Evolutionary conservation across 257 asterid genomes (phyloP).

Genomic region (Capsicum baccatum): DNA sequence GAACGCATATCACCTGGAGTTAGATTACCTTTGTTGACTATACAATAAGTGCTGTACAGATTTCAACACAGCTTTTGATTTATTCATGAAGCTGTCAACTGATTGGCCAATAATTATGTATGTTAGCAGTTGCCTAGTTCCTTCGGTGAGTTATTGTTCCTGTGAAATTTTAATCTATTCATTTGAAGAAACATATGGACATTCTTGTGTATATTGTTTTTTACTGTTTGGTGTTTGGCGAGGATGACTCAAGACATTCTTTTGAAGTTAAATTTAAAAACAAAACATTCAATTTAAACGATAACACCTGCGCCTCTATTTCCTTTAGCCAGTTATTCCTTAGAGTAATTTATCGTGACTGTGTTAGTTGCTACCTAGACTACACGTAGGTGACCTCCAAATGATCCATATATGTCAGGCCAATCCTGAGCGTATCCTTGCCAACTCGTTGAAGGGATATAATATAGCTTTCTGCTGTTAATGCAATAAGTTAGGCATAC

Average conservation of each 20-base stretch:
- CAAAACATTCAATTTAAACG: background rate
- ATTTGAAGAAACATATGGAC: background rate
- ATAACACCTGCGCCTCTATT: background rate
- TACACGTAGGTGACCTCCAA: constrained; percentile 8
- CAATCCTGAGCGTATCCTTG: background rate
- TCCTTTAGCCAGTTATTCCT: background rate
- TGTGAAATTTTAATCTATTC: background rate
- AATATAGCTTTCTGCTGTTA: background rate
- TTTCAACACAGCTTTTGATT: background rate
- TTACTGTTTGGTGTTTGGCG: background rate
- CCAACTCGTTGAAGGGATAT: background rate
- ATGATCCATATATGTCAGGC: constrained; percentile 9
- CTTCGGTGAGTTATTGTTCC: background rate
- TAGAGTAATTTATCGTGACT: background rate
- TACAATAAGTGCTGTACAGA: background rate
- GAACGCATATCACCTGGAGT: background rate
- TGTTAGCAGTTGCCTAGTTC: constrained; percentile 4
- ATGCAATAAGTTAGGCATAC: constrained; percentile 10
- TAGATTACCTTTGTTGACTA: constrained; percentile 5
- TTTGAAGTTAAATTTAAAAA: background rate
- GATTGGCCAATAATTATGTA: background rate
- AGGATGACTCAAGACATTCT: background rate
- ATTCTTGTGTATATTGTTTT: background rate
- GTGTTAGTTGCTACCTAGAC: background rate
- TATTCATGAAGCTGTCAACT: constrained; percentile 17